Evolutionary conservation across 495 filamentous ascomycete genomes (phyloP), one percentile per base, ranked within the genome.

Genomic region (Penicillium fimorum): DNA sequence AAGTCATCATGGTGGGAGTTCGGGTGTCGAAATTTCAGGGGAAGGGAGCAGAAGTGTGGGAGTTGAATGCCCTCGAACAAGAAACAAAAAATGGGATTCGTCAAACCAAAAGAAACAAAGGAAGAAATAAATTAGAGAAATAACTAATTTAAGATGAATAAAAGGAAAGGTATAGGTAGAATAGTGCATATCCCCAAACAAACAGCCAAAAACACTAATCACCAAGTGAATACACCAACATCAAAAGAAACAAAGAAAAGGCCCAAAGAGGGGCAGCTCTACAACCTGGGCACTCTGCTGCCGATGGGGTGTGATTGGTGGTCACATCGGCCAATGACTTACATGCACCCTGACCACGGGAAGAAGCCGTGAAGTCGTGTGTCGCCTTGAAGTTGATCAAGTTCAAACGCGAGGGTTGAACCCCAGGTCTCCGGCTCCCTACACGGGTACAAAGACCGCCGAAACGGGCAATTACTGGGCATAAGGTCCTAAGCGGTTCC

Each of bases 301-400:
- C 44, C 29, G 27, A 47, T 17, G 44, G 44, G 44, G 44, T 30
- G 17, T 47, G 27, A 10, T 18, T 15, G 44, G 44, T 27, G 44
- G 44, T 47, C 44, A n/a, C 17, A 47, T 30, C 44, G 17, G 44
- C 44, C 44, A 47, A 29, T 47, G 44, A 47, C 44, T 47, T 47
- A 47, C 44, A 47, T 3, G 5, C 44, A 9, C 27, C 24, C 44
- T n/a, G 44, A 47, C 27, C 25, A 12, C 7, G n/a, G 13, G 25
- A 6, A 6, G n/a, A 46, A n/a, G 10, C 5, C n/a, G 2, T 18
- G 27, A 17, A 27, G 25, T 47, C 44, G 10, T 43, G 17, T 15
- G 5, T 29, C 43, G 1, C 42, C 9, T 10, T 44, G 15, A 9
- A 29, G n/a, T 10, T 4, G 24, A 27, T 46, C 24, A 46, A 47